Base-by-base conservation (phyloP, 2,329 filamentous ascomycete species). In the Didymella glomerata region DNA sequence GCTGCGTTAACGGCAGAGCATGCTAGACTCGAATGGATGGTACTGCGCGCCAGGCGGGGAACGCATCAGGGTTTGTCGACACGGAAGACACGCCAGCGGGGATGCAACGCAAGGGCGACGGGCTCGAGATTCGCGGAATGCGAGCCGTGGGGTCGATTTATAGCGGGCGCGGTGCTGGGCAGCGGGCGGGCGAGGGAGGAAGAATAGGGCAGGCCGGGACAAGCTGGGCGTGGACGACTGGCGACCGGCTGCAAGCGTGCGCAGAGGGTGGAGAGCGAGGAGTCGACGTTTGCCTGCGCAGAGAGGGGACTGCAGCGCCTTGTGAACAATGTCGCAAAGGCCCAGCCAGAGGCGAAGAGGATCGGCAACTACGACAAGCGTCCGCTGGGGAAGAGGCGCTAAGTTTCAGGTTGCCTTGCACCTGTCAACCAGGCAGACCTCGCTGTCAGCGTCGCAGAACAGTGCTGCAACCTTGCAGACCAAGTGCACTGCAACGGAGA, bases 21-120 rank as follows among this genome's bases (percentile, higher is more conserved):
- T 77, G 70, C 73, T 74, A 72, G 67, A 65, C 67, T 76, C 69
- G 70, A 76, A 77, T 72, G 66, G 72, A 72, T 70, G 68, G 62
- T 69, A 66, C 70, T 69, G 75, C 72, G 74, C 74, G 71, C 69
- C 68, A 67, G 72, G 68, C 74, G 69, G 72, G 70, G 74, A 70
- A 73, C 69, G 75, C 76, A 78, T 77, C 73, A 74, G 74, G 69
- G 68, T 71, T 61, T 48, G 61, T 61, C 54, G 55, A 64, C 53
- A 55, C 45, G 16, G 22, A 42, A 42, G 50, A 40, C 27, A 52
- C 50, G 63, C 61, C 64, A 68, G 70, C 66, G 65, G 66, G 67
- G 66, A 70, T 61, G 73, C 73, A 74, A 75, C 57, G 72, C 72
- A 75, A 75, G 72, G 74, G 72, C 69, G 72, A 41, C 36, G 46